phyloP scores from a whole-genome alignment of 1,284 basidiomycete genomes.

The Cutaneotrichosporon cavernicola region DNA sequence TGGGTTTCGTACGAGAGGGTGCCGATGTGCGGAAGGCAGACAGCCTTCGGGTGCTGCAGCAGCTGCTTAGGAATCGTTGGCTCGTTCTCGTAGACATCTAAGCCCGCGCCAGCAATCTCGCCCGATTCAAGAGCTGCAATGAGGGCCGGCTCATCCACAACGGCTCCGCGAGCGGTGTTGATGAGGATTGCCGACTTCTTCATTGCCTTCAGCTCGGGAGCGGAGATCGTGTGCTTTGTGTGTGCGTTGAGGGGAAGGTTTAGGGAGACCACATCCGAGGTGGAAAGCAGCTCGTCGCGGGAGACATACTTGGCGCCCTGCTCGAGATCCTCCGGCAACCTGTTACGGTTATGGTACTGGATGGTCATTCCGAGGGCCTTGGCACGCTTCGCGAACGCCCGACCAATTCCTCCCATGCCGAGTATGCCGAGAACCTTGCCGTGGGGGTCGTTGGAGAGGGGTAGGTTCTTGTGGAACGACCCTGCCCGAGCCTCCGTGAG shows the following conservation, averaged over 20 bases:
- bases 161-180: conserved; percentile 36
- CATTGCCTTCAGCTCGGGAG: conserved; percentile 28
- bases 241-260: conserved; percentile 29
- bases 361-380: conserved; percentile 28
- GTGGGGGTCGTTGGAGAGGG: conserved; percentile 24
- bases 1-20: conserved; percentile 76
- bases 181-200: conserved; percentile 30
- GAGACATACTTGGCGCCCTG: conserved; percentile 32
- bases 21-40: conserved; percentile 82
- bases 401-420: conserved; percentile 33
- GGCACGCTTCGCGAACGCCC: conserved; percentile 27
- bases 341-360: conserved; percentile 67
- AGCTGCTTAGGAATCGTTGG: conserved; percentile 23
- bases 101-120: conserved; percentile 30
- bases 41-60: conserved; percentile 66
- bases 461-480: conserved; percentile 58
- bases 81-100: conserved; percentile 45
- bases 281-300: conserved; percentile 42
- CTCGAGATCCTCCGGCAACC: conserved; percentile 36
- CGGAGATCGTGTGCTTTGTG: conserved; percentile 29
- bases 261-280: conserved; percentile 35
- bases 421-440: conserved; percentile 28
- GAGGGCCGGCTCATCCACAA: conserved; percentile 35
- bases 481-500: conserved; percentile 62
- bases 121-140: conserved; percentile 27